Evolutionary conservation across 306 rosid species (phyloP), one percentile per base, ranked within the genome.

Genomic region (Coriaria nepalensis): DNA sequence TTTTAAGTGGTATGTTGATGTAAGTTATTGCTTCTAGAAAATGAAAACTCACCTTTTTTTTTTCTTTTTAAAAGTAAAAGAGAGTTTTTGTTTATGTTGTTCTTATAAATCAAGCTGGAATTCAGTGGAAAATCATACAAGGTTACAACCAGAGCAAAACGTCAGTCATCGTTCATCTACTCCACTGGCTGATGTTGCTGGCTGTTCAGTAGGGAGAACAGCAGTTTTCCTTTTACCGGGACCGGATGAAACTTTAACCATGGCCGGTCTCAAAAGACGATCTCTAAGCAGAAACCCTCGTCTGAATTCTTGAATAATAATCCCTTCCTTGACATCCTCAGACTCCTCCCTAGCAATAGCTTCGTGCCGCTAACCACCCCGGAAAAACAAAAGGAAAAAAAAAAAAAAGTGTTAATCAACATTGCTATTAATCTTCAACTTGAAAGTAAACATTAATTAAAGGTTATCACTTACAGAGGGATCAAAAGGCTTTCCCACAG

Each of bases 271-370:
- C 38, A 90, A 54, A 71, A 90, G 78, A 49, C 71, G 75, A 13
- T 73, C 92, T 50, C 65, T 71, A 6, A 81, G 94, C 42, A 70
- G 34, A 65, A 90, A 90, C 20, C 97, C 97, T 0, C 95, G 94
- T 8, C 78, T 67, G 13, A 77, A 39, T 67, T 90, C 95, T 66
- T 81, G 73, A 40, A 68, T 71, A 57, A 90, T 59, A 65, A 81
- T 65, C 20, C 97, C 95, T 56, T 90, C 94, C 63, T 71, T 75
- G 62, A 73, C 74, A 55, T 84, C 84, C 13, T 48, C 61, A 10
- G 95, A 84, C 62, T 73, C 82, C 79, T 81, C 97, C 2, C 95
- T 86, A 15, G 69, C 93, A 62, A 90, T 36, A 47, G 94, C 95
- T 69, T 90, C 94, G 50, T 90, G 97, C 33, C 74, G 52, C 97